These are phyloP conservation scores for Panicum hallii DNA, from an alignment of 202 grass and related monocot species.

Conservation along the genomic window DNA sequence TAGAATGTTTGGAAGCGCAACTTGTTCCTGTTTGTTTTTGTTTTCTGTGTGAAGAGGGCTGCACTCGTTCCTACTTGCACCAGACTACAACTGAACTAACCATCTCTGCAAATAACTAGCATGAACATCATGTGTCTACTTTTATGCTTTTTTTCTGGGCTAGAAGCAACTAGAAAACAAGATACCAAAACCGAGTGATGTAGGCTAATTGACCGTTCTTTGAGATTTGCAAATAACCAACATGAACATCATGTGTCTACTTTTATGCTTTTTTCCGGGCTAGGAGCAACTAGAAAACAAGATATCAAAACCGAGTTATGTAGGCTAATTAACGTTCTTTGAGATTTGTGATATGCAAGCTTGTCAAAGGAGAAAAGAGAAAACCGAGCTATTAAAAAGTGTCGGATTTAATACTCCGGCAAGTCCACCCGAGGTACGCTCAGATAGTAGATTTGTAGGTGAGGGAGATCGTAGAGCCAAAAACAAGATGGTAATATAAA, in stretches of 20 bases:
- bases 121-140: background rate
- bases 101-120: background rate
- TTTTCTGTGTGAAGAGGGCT: background rate
- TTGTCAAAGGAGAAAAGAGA: background rate
- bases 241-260: background rate
- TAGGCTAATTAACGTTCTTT: background rate
- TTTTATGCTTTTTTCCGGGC: background rate
- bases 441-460: too few relatives aligned
- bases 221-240: background rate
- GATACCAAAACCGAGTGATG: too few relatives aligned
- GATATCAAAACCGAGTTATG: too few relatives aligned
- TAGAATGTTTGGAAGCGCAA: slow-evolving; percentile 27
- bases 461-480: too few relatives aligned
- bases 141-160: background rate
- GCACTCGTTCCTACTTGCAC: background rate
- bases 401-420: too few relatives aligned
- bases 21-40: background rate
- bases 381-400: rapidly evolving
- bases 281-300: too few relatives aligned
- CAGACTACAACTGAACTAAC: background rate
- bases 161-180: too few relatives aligned
- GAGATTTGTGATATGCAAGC: background rate
- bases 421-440: too few relatives aligned
- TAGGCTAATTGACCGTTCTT: background rate
- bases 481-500: too few relatives aligned